phyloP scores from a whole-genome alignment of 225 moss, liverwort and hornwort species.

The Sphagnum tenellum region DNA sequence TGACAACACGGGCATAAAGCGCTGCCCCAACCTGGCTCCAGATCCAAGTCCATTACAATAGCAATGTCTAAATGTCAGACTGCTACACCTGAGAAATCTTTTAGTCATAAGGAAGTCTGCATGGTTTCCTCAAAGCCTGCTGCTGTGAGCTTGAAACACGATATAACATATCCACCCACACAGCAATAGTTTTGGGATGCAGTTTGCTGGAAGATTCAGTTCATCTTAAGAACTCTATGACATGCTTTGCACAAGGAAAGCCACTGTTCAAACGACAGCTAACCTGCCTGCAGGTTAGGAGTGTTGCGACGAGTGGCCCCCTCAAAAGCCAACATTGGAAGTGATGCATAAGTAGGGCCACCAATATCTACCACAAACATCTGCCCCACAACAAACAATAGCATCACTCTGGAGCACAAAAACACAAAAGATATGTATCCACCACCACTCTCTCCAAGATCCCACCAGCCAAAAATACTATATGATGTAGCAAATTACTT shows the following conservation, averaged over 20 bases:
- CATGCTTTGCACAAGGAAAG: neutral
- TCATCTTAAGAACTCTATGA: neutral
- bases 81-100: too few species aligned
- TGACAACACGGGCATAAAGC: constrained; percentile 86
- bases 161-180: too few species aligned
- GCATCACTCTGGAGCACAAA: too few species aligned
- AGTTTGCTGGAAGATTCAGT: too few species aligned
- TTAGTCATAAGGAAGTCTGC: too few species aligned
- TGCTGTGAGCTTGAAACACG: too few species aligned
- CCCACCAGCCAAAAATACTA: too few species aligned
- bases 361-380: constrained; percentile 70
- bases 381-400: constrained; percentile 15
- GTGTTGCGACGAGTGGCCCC: constrained; percentile 87
- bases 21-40: constrained; percentile 68
- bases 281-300: constrained; percentile 91
- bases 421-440: neutral
- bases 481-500: too few species aligned
- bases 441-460: too few species aligned
- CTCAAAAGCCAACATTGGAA: constrained; percentile 81
- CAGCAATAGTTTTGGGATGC: too few species aligned
- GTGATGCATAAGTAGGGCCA: constrained; percentile 60
- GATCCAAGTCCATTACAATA: constrained; percentile 1
- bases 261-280: constrained; percentile 3
- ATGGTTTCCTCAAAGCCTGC: too few species aligned
- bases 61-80: too few species aligned